phyloP scores from a whole-genome alignment of 2,329 filamentous ascomycete species.

The Zalaria sp. region DNA sequence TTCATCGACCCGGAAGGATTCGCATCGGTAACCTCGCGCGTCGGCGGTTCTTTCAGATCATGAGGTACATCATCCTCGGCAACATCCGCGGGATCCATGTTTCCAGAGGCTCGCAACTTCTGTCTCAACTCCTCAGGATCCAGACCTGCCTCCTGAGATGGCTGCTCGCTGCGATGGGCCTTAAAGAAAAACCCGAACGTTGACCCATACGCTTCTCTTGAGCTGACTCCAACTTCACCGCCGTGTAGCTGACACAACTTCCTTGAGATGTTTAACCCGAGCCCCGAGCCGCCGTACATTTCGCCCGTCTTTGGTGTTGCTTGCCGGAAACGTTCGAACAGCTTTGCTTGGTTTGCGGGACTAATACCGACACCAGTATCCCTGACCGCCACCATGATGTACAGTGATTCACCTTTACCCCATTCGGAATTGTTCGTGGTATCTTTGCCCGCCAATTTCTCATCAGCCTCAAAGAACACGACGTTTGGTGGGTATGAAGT shows the following conservation, averaged over 20 bases:
- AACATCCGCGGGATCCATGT: slow-evolving; percentile 2
- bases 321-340: slow-evolving; percentile 7
- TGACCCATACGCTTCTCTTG: slow-evolving; percentile 19
- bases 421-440: slow-evolving; percentile 26
- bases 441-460: slow-evolving; percentile 22
- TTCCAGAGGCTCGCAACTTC: not conserved
- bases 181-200: slow-evolving; percentile 32
- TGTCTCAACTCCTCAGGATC: slow-evolving; percentile 3
- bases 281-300: slow-evolving; percentile 23
- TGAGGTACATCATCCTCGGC: slow-evolving; percentile 6
- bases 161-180: slow-evolving; percentile 15
- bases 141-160: slow-evolving; percentile 10
- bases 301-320: slow-evolving; percentile 6
- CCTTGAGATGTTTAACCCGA: slow-evolving; percentile 31
- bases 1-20: too few relatives aligned
- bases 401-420: slow-evolving; percentile 14
- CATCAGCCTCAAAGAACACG: slow-evolving; percentile 2
- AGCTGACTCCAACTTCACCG: slow-evolving; percentile 31
- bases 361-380: slow-evolving; percentile 9
- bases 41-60: slow-evolving; percentile 13
- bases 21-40: not conserved
- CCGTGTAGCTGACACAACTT: slow-evolving; percentile 29
- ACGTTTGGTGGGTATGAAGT: slow-evolving; percentile 25
- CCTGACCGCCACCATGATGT: slow-evolving; percentile 15
- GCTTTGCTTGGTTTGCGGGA: slow-evolving; percentile 3